Percentiles rank a stretch among this genome's conserved stretches.
phyloP scores from a whole-genome alignment of 2,329 filamentous ascomycete genomes.

The Hypoxylon sp. region DNA sequence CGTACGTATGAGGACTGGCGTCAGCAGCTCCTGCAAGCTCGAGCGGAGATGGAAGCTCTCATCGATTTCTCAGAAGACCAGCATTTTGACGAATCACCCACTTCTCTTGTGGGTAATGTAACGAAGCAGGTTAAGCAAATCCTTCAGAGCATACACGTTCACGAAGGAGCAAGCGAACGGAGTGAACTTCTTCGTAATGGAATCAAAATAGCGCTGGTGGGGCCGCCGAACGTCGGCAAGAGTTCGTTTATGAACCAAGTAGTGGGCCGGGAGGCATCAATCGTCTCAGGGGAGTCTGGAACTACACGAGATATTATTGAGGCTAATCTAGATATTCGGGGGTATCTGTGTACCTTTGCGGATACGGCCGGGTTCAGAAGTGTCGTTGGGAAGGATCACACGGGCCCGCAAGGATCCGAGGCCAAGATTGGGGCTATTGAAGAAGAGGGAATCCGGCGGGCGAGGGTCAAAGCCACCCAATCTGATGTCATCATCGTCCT shows the following conservation, averaged over 20 bases:
- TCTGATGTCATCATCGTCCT: conserved; percentile 90
- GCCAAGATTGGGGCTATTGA: conserved; percentile 78
- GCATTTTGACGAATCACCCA: conserved; percentile 90
- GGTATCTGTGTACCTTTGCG: conserved; percentile 92
- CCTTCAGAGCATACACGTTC: conserved; percentile 71
- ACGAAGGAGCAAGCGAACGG: conserved; percentile 82
- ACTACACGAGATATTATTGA: conserved; percentile 96
- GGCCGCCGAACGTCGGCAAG: conserved; percentile 94
- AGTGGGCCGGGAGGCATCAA: conserved; percentile 92
- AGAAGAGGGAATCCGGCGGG: conserved; percentile 89
- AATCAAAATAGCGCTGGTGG: conserved; percentile 87
- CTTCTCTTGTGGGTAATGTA: conserved; percentile 78
- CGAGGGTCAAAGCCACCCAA: conserved; percentile 82
- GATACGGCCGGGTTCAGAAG: conserved; percentile 91
- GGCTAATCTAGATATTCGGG: conserved; percentile 87
- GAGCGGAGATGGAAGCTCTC: conserved; percentile 92
- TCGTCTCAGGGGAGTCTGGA: conserved; percentile 92
- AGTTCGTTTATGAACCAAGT: conserved; percentile 92
- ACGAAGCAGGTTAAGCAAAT: conserved; percentile 73
- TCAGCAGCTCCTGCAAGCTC: conserved; percentile 78
- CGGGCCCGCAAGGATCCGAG: conserved; percentile 36
- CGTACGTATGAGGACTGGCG: conserved; percentile 88
- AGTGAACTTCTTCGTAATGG: conserved; percentile 88
- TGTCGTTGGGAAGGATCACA: conserved; percentile 40
- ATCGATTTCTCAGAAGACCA: conserved; percentile 99